Percentiles rank a stretch among this genome's conserved stretches.
These are phyloP conservation scores for Neopestalotiopsis sp. DNA, from an alignment of 2,329 filamentous ascomycete genomes.

Conservation along the genomic window DNA sequence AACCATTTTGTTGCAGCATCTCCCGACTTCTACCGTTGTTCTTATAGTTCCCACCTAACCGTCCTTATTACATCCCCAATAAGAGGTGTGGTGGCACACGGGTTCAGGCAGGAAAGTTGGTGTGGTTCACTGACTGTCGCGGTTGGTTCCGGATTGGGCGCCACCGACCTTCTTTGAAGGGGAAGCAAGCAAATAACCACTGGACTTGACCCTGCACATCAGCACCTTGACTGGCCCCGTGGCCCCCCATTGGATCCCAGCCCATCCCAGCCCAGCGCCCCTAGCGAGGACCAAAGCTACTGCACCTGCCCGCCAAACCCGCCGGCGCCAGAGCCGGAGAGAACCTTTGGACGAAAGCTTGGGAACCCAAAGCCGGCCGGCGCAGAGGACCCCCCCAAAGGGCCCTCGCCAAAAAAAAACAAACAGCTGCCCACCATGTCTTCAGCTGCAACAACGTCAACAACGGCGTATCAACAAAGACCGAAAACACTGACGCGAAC, in stretches of 20 bases:
- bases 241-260: neutral
- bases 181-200: neutral
- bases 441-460: slow-evolving; percentile 39
- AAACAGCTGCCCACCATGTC: slow-evolving; percentile 37
- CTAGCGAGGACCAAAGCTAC: neutral
- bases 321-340: neutral
- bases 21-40: neutral
- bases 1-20: neutral
- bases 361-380: neutral
- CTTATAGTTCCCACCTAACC: neutral
- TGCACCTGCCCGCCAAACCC: neutral
- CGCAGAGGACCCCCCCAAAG: neutral
- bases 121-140: neutral
- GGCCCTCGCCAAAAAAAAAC: neutral
- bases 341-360: neutral
- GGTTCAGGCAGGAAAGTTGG: neutral
- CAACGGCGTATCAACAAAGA: slow-evolving; percentile 38
- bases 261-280: neutral
- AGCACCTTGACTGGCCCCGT: neutral
- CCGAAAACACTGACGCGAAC: slow-evolving; percentile 40
- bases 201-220: neutral
- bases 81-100: neutral
- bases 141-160: neutral
- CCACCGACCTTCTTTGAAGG: neutral
- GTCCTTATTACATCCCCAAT: neutral